A percentile compares a stretch with the other conserved stretches of the same genome.
These are phyloP conservation scores for Pyrenophora seminiperda DNA, from an alignment of 2,329 filamentous ascomycete genomes.

Conservation along the genomic window DNA sequence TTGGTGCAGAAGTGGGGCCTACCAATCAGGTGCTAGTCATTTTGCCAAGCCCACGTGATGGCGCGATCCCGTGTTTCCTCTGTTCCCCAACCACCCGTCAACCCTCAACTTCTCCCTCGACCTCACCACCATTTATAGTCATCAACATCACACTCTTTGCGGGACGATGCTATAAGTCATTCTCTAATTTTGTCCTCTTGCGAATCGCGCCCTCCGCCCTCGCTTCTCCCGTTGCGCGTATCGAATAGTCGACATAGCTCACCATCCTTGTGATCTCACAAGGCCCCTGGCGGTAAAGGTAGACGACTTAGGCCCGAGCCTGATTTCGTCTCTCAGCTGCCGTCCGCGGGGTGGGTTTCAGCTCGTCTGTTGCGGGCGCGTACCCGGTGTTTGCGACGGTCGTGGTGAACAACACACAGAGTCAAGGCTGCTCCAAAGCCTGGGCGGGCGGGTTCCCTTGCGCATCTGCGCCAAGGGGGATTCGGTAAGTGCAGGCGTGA, in stretches of 20 bases:
- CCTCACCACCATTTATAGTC: neutral
- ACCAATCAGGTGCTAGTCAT: too few species aligned
- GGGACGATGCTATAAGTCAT: neutral
- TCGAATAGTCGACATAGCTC: constrained; percentile 14
- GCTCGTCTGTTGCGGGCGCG: constrained; percentile 9
- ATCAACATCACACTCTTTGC: neutral
- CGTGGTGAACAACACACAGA: constrained; percentile 8
- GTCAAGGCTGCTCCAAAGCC: constrained; percentile 22
- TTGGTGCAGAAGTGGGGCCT: too few species aligned
- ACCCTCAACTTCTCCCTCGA: neutral
- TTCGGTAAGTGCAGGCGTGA: constrained; percentile 8
- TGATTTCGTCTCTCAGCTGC: constrained; percentile 12
- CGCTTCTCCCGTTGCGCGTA: constrained; percentile 14
- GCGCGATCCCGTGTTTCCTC: too few species aligned
- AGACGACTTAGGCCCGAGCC: constrained; percentile 10
- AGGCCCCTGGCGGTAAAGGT: constrained; percentile 18
- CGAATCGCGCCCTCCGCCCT: neutral
- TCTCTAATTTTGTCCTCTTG: too few species aligned
- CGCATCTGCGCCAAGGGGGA: constrained; percentile 11
- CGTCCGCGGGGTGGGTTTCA: constrained; percentile 15
- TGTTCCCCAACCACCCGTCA: too few species aligned
- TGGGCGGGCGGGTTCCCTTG: constrained; percentile 21
- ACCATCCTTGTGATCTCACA: constrained; percentile 20
- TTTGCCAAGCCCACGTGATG: too few species aligned
- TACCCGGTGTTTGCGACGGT: constrained; percentile 14